Percentiles rank a stretch among this genome's conserved stretches.
phyloP scores from a whole-genome alignment of 2,329 filamentous ascomycete genomes.

The Phyllosticta ampelicida region DNA sequence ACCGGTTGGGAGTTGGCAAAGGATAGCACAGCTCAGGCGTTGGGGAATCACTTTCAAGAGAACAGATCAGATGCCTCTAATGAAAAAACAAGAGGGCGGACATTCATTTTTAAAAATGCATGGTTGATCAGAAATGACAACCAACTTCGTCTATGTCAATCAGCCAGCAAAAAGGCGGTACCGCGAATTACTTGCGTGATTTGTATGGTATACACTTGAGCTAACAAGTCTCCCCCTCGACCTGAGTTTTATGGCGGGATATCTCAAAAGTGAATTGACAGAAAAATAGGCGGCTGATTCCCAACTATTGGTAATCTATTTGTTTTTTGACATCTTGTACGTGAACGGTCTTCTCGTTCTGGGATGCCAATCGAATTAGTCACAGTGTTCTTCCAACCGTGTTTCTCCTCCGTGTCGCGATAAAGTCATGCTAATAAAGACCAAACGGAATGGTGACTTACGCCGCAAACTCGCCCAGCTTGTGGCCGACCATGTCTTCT shows the following conservation, averaged over 20 bases:
- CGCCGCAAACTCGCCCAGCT: slow-evolving; percentile 85
- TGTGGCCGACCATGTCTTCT: slow-evolving; percentile 94
- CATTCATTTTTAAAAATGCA: neutral
- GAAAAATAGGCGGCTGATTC: neutral
- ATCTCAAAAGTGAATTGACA: neutral
- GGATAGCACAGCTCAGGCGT: neutral
- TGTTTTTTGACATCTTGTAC: slow-evolving; percentile 64
- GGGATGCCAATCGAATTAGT: slow-evolving; percentile 13
- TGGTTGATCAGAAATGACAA: neutral
- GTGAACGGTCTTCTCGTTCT: slow-evolving; percentile 58
- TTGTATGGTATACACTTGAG: too few species aligned
- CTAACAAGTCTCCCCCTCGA: neutral
- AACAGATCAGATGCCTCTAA: neutral
- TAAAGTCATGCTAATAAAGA: neutral
- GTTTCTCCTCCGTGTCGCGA: neutral
- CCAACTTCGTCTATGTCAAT: neutral
- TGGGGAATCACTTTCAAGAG: neutral
- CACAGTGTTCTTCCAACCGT: neutral
- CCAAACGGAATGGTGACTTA: slow-evolving; percentile 43
- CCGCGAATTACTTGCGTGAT: too few species aligned
- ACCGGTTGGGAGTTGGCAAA: neutral
- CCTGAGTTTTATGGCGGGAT: neutral
- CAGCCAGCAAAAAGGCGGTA: too few species aligned
- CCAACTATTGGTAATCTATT: slow-evolving; percentile 29
- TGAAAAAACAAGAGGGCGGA: neutral